Evolutionary conservation across 2,329 filamentous ascomycete genomes (phyloP).

Genomic region (Clonostachys byssicola): DNA sequence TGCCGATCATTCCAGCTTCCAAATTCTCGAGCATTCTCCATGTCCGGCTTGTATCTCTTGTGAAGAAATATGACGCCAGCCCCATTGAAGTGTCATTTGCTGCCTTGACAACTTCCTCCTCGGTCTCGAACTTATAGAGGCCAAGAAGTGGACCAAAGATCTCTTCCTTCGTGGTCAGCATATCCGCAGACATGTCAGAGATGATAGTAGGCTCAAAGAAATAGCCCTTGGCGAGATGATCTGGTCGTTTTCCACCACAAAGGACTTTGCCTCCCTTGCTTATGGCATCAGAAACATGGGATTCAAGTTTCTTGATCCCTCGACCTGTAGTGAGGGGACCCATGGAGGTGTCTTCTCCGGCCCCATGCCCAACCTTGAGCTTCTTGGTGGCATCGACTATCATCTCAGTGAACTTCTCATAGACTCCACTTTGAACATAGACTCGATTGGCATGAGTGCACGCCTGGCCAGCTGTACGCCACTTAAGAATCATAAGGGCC

Average conservation of each 20-base stretch:
- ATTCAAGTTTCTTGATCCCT: constrained; percentile 39
- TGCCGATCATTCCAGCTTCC: constrained; percentile 35
- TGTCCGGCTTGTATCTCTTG: constrained; percentile 29
- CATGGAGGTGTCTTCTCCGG: constrained; percentile 53
- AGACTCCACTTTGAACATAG: constrained; percentile 59
- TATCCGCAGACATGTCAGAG: constrained; percentile 60
- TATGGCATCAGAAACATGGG: constrained; percentile 62
- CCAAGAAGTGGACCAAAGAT: constrained; percentile 71
- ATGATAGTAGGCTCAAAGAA: constrained; percentile 70
- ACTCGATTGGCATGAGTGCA: constrained; percentile 53
- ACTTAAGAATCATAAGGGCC: constrained; percentile 43
- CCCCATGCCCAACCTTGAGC: constrained; percentile 44
- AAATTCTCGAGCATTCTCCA: constrained; percentile 41
- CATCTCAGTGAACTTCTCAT: constrained; percentile 41
- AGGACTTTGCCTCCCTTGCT: constrained; percentile 59
- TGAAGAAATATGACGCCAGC: constrained; percentile 70
- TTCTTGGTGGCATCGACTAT: constrained; percentile 1
- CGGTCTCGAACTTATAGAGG: constrained; percentile 64
- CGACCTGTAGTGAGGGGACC: constrained; percentile 56
- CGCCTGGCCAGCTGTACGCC: constrained; percentile 46
- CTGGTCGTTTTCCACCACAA: constrained; percentile 46
- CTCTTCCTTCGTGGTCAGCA: constrained; percentile 64
- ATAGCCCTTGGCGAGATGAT: constrained; percentile 35
- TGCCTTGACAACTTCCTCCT: constrained; percentile 63
- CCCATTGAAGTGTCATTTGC: constrained; percentile 62